Evolutionary conservation across 1,139 yeast genomes (phyloP).

Genomic region (Debaryomycetaceae sp.): DNA sequence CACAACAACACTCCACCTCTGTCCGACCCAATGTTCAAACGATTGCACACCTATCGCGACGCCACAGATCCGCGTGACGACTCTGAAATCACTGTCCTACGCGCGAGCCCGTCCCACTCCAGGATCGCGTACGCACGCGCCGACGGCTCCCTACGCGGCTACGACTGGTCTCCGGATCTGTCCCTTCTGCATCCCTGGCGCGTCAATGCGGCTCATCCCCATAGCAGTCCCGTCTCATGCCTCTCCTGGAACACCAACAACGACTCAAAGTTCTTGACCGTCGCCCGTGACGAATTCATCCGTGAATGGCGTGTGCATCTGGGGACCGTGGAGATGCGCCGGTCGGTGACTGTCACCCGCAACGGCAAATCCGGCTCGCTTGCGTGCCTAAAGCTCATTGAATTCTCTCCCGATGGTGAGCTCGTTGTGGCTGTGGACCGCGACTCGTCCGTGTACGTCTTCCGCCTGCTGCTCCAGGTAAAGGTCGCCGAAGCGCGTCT

Average conservation of each 20-base stretch:
- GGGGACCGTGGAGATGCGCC: conserved; percentile 18
- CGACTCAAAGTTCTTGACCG: conserved; percentile 45
- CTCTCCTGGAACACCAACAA: conserved; percentile 53
- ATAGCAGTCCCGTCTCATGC: conserved; percentile 34
- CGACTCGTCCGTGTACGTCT: conserved; percentile 18
- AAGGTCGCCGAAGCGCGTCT: conserved; percentile 14
- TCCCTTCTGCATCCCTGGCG: conserved; percentile 1
- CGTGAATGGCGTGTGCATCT: conserved; percentile 45
- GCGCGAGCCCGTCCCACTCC: conserved; percentile 31
- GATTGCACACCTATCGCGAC: no score
- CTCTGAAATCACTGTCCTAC: conserved; percentile 17
- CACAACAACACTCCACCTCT: no score
- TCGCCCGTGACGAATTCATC: conserved; percentile 43
- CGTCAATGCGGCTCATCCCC: conserved; percentile 17
- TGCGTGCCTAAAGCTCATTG: conserved; percentile 18
- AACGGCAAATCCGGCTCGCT: background rate
- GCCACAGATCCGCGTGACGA: no score
- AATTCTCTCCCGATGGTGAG: conserved; percentile 45
- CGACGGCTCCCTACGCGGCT: conserved; percentile 34
- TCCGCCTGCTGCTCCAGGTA: conserved; percentile 16
- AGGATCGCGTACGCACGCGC: conserved; percentile 36
- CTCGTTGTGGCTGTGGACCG: conserved; percentile 40
- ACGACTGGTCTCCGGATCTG: conserved; percentile 24
- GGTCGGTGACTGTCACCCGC: background rate
- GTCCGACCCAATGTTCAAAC: no score